Percentiles rank a stretch among this genome's conserved stretches.
These are phyloP conservation scores for Hebeloma cylindrosporum DNA, from an alignment of 768 basidiomycete genomes.

Conservation along the genomic window DNA sequence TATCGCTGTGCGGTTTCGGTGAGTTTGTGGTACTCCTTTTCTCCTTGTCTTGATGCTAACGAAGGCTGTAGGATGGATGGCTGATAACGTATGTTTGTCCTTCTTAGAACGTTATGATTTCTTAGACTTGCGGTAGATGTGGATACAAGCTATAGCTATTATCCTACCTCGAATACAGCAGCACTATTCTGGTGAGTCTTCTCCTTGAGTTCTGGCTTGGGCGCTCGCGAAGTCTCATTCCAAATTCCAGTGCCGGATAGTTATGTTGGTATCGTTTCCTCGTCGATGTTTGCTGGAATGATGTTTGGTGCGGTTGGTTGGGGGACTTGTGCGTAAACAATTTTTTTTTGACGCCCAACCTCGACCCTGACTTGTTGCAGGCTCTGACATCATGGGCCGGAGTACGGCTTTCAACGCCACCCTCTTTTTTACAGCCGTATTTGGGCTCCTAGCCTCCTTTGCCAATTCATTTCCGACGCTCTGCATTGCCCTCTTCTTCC, in stretches of 20 bases:
- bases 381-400: slow-evolving; percentile 88
- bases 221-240: slow-evolving; percentile 1
- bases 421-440: slow-evolving; percentile 84
- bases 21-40: slow-evolving; percentile 29
- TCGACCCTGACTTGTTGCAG: slow-evolving; percentile 27
- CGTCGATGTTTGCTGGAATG: slow-evolving; percentile 95
- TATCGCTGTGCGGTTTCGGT: slow-evolving; percentile 90
- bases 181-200: slow-evolving; percentile 68
- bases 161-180: slow-evolving; percentile 95
- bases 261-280: slow-evolving; percentile 79
- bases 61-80: slow-evolving; percentile 97
- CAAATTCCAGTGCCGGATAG: slow-evolving; percentile 59
- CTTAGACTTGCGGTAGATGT: slow-evolving; percentile 60
- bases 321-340: slow-evolving; percentile 70
- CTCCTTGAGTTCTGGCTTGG: not conserved
- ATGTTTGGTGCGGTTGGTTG: slow-evolving; percentile 92
- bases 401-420: slow-evolving; percentile 92
- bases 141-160: slow-evolving; percentile 89
- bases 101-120: slow-evolving; percentile 15
- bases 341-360: not conserved
- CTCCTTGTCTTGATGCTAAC: slow-evolving; percentile 3
- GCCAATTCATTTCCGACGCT: slow-evolving; percentile 65
- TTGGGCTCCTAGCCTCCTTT: slow-evolving; percentile 80
- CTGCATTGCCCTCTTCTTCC: slow-evolving; percentile 77
- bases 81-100: slow-evolving; percentile 71